Percentiles rank a stretch among this genome's conserved stretches.
Conservation (phyloP, 495 filamentous ascomycete species). For the Lasiosphaeria hispida region DNA sequence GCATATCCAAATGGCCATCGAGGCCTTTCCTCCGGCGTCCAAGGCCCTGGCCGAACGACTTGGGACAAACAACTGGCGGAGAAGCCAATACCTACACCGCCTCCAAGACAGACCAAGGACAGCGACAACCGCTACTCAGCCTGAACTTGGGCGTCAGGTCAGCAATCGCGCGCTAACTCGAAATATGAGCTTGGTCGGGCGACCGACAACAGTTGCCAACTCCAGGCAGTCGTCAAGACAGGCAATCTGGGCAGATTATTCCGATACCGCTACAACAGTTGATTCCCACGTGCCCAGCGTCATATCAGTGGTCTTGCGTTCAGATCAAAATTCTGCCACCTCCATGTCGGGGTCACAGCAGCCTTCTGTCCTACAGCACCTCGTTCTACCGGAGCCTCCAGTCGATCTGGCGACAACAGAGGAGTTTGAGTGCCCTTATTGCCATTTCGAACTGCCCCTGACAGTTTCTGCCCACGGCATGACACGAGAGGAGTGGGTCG, state of each 20-base stretch:
- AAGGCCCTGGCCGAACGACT: background rate
- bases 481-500: slow-evolving; percentile 17
- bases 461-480: slow-evolving; percentile 1
- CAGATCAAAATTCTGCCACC: slow-evolving; percentile 4
- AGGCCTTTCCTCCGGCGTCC: slow-evolving; percentile 5
- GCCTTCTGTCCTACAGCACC: background rate
- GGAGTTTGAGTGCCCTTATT: slow-evolving; percentile 18
- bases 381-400: background rate
- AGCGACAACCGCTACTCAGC: no score
- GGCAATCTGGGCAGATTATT: background rate
- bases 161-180: background rate
- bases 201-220: background rate
- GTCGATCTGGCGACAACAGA: background rate
- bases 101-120: slow-evolving; percentile 5
- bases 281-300: background rate
- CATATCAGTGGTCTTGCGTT: background rate
- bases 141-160: background rate
- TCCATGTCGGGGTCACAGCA: slow-evolving; percentile 5
- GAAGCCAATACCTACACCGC: background rate
- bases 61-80: background rate
- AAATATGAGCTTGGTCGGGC: background rate
- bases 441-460: slow-evolving; percentile 18
- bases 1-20: slow-evolving; percentile 2
- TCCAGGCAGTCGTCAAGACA: background rate
- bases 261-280: background rate